A percentile compares a stretch with the other conserved stretches of the same genome.
Conservation (phyloP, 345 rosid species). For the Hirschfeldia incana region DNA sequence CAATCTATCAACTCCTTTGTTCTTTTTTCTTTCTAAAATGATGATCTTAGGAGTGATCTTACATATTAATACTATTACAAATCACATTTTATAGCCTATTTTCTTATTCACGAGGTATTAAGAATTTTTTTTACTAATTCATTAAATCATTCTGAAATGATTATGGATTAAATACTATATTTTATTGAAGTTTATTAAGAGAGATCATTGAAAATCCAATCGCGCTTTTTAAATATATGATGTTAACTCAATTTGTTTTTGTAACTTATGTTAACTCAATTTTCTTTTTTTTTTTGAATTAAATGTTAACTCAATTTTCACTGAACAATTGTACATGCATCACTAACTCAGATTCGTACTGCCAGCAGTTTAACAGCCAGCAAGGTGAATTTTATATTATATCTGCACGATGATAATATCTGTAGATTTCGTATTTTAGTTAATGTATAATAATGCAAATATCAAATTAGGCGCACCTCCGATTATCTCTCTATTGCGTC, state of each 20-base stretch:
- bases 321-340: too few species aligned
- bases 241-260: too few species aligned
- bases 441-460: not conserved
- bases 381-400: too few species aligned
- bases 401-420: not conserved
- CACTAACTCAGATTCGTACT: too few species aligned
- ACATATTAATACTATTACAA: not conserved
- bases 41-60: not conserved
- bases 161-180: not conserved
- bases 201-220: not conserved
- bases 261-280: too few species aligned
- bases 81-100: not conserved
- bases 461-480: not conserved
- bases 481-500: not conserved
- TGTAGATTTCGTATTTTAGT: not conserved
- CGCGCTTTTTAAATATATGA: too few species aligned
- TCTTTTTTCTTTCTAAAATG: too few species aligned
- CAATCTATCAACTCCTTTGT: not conserved
- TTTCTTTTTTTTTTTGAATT: too few species aligned
- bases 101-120: not conserved
- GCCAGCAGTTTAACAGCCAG: too few species aligned
- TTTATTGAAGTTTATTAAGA: too few species aligned
- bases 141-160: not conserved
- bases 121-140: too few species aligned
- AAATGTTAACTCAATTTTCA: too few species aligned